A percentile compares a stretch with the other conserved stretches of the same genome.
phyloP scores from a whole-genome alignment of 2,329 filamentous ascomycete genomes.

The Diaporthe eres region DNA sequence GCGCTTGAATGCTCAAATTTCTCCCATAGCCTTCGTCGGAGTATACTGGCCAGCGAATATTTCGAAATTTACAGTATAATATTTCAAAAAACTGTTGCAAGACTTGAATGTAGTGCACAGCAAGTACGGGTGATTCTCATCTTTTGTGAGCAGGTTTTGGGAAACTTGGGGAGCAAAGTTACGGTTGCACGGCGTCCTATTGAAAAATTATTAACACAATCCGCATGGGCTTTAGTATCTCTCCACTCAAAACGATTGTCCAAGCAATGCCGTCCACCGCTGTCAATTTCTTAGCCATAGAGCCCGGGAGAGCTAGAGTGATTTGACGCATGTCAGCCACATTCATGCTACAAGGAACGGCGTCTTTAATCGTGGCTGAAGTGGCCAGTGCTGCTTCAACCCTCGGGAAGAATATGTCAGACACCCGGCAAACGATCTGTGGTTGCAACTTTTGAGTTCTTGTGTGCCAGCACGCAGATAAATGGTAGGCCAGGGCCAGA shows the following conservation, averaged over 20 bases:
- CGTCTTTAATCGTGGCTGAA: too few relatives aligned
- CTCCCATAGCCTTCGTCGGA: not conserved
- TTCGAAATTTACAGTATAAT: not conserved
- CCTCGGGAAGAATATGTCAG: not conserved
- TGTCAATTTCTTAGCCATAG: not conserved
- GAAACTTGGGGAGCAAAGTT: too few relatives aligned
- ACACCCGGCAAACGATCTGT: not conserved
- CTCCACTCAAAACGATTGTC: too few relatives aligned
- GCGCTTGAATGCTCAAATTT: not conserved
- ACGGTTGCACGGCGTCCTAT: too few relatives aligned
- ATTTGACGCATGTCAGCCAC: not conserved
- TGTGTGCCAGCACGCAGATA: not conserved
- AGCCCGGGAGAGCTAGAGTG: not conserved
- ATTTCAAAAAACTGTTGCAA: not conserved
- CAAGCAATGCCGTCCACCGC: too few relatives aligned
- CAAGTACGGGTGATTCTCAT: not conserved
- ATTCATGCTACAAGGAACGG: accelerated
- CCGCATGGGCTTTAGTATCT: too few relatives aligned
- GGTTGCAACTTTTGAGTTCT: too few relatives aligned
- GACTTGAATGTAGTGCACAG: not conserved
- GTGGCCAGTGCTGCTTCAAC: too few relatives aligned
- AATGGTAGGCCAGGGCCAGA: not conserved
- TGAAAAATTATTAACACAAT: too few relatives aligned
- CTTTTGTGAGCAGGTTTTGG: not conserved
- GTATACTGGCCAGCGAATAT: not conserved